phyloP scores from a whole-genome alignment of 148 eudicot genomes.

The Nepenthes mirabilis region DNA sequence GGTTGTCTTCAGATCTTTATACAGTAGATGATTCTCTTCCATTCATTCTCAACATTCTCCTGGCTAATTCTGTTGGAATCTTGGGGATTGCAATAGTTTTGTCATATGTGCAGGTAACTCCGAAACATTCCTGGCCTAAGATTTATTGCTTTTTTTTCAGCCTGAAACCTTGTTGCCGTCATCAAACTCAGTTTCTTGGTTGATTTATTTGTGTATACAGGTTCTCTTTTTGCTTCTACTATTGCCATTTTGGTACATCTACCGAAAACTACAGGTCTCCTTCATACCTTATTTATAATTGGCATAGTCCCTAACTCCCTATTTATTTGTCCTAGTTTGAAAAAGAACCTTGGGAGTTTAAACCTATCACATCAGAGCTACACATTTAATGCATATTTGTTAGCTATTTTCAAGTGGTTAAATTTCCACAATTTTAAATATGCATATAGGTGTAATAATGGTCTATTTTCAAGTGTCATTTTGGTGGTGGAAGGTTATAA shows the following conservation, averaged over 20 bases:
- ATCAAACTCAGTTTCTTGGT: neutral
- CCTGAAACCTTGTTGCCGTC: neutral
- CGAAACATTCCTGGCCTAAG: neutral
- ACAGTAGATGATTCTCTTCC: slow-evolving; percentile 96
- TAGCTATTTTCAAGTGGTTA: too few species aligned
- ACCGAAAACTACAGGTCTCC: slow-evolving; percentile 76
- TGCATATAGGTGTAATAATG: too few species aligned
- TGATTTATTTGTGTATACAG: slow-evolving; percentile 23
- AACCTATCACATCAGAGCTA: too few species aligned
- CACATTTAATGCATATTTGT: too few species aligned
- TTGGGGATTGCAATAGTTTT: slow-evolving; percentile 70
- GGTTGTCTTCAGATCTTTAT: slow-evolving; percentile 96
- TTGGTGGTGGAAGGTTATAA: too few species aligned
- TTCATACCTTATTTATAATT: neutral
- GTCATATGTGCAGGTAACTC: slow-evolving; percentile 72
- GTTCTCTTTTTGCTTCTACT: slow-evolving; percentile 64
- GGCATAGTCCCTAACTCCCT: neutral
- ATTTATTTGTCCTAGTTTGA: neutral
- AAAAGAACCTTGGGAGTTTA: neutral
- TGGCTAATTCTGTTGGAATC: slow-evolving; percentile 87
- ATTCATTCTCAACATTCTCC: slow-evolving; percentile 91
- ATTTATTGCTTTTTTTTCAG: neutral
- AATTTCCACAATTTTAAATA: too few species aligned
- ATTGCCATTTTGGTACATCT: slow-evolving; percentile 80
- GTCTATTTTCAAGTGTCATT: too few species aligned